These are phyloP conservation scores for Fistulinella staudtii DNA, from an alignment of 1,284 basidiomycete genomes.

Conservation along the genomic window DNA sequence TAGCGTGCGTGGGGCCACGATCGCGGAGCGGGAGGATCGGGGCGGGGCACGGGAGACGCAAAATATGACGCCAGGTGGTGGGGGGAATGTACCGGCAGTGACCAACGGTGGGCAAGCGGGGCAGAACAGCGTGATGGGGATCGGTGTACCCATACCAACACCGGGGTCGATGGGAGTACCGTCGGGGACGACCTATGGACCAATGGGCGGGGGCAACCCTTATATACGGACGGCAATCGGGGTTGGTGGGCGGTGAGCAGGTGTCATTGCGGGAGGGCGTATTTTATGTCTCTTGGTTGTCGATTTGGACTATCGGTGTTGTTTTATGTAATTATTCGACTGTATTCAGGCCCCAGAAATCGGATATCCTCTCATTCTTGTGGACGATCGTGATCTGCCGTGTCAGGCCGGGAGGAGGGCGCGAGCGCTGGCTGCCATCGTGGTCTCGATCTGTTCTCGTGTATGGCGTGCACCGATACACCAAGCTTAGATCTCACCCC, in stretches of 20 bases:
- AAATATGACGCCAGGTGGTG: too few relatives aligned
- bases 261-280: background rate
- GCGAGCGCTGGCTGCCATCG: too few relatives aligned
- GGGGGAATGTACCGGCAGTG: slow-evolving; percentile 15
- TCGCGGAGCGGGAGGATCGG: slow-evolving; percentile 74
- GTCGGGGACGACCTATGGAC: slow-evolving; percentile 51
- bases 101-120: slow-evolving; percentile 32
- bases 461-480: too few relatives aligned
- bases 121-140: slow-evolving; percentile 34
- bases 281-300: slow-evolving; percentile 18
- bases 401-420: too few relatives aligned
- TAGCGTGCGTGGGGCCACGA: slow-evolving; percentile 63
- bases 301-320: slow-evolving; percentile 12
- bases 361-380: too few relatives aligned
- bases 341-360: too few relatives aligned
- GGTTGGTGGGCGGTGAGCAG: slow-evolving; percentile 51
- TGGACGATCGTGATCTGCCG: too few relatives aligned
- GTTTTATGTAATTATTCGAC: slow-evolving; percentile 24
- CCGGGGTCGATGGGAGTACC: slow-evolving; percentile 25
- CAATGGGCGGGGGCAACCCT: slow-evolving; percentile 55
- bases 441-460: too few relatives aligned
- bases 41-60: too few relatives aligned
- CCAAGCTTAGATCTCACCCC: too few relatives aligned
- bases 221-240: slow-evolving; percentile 64
- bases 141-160: slow-evolving; percentile 35